Evolutionary conservation across 1,284 basidiomycete genomes (phyloP).

Genomic region (Sparassis latifolia): DNA sequence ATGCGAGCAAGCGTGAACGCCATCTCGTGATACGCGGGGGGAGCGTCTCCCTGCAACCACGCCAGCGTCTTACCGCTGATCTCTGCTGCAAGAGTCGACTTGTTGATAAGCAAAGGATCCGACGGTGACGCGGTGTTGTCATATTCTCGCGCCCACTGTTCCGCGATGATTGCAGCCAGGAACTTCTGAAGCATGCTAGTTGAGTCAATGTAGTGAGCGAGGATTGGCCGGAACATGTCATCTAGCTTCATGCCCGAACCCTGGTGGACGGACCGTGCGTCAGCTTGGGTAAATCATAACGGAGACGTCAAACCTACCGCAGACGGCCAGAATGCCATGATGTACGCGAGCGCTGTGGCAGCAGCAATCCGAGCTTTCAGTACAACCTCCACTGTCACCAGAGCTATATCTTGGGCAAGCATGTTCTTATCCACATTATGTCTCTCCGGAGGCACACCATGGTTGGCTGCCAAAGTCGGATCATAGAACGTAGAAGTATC

Average conservation of each 20-base stretch:
- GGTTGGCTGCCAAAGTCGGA: slow-evolving; percentile 41
- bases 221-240: slow-evolving; percentile 60
- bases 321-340: slow-evolving; percentile 64
- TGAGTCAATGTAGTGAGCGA: slow-evolving; percentile 79
- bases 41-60: slow-evolving; percentile 72
- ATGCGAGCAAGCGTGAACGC: slow-evolving; percentile 76
- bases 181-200: slow-evolving; percentile 90
- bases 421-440: slow-evolving; percentile 98
- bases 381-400: slow-evolving; percentile 77
- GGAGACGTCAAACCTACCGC: slow-evolving; percentile 30
- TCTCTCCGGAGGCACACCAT: slow-evolving; percentile 47
- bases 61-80: slow-evolving; percentile 61
- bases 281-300: neutral
- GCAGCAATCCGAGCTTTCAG: slow-evolving; percentile 80
- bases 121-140: slow-evolving; percentile 26
- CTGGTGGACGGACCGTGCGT: slow-evolving; percentile 2
- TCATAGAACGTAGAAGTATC: slow-evolving; percentile 71
- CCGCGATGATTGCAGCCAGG: slow-evolving; percentile 76
- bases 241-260: slow-evolving; percentile 37
- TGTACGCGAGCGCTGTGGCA: slow-evolving; percentile 73
- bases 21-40: slow-evolving; percentile 91
- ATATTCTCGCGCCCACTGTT: slow-evolving; percentile 86
- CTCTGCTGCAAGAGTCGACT: slow-evolving; percentile 56
- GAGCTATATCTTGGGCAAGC: slow-evolving; percentile 84
- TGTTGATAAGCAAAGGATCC: slow-evolving; percentile 40